Conservation (phyloP, 2,329 filamentous ascomycete species). For the Scortechinia acanthostroma region DNA sequence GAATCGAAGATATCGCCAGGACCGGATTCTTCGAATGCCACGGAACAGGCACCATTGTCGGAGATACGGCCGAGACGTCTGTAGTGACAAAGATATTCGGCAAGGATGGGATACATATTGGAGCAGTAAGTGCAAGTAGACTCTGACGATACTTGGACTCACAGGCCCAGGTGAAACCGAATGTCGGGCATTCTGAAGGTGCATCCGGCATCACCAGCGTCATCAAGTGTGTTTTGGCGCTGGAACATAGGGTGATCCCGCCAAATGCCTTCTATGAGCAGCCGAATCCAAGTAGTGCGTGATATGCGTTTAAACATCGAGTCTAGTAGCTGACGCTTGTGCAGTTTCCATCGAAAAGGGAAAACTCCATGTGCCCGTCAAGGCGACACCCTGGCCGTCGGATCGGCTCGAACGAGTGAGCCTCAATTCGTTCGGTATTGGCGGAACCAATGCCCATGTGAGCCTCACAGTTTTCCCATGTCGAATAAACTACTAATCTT, state of each 20-base stretch:
- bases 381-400: neutral
- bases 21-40: slow-evolving; percentile 48
- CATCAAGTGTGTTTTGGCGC: slow-evolving; percentile 41
- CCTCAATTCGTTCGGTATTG: neutral
- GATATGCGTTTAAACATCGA: neutral
- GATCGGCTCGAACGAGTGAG: neutral
- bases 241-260: slow-evolving; percentile 38
- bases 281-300: too few relatives aligned
- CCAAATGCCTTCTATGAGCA: slow-evolving; percentile 40
- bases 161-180: slow-evolving; percentile 37
- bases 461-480: neutral
- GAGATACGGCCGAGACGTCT: slow-evolving; percentile 42
- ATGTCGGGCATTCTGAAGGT: slow-evolving; percentile 42
- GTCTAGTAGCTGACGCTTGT: too few relatives aligned
- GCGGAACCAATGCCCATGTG: neutral
- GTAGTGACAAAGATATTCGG: too few relatives aligned
- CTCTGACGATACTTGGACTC: slow-evolving; percentile 5
- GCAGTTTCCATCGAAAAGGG: too few relatives aligned
- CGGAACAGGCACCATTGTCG: slow-evolving; percentile 51
- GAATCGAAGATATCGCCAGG: slow-evolving; percentile 12
- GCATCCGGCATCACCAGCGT: slow-evolving; percentile 40
- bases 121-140: slow-evolving; percentile 22
- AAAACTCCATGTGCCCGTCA: too few relatives aligned
- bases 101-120: too few relatives aligned
- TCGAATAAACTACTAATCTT: neutral